Conservation (phyloP, 2,329 filamentous ascomycete genomes). For the Xylariaceae sp. region DNA sequence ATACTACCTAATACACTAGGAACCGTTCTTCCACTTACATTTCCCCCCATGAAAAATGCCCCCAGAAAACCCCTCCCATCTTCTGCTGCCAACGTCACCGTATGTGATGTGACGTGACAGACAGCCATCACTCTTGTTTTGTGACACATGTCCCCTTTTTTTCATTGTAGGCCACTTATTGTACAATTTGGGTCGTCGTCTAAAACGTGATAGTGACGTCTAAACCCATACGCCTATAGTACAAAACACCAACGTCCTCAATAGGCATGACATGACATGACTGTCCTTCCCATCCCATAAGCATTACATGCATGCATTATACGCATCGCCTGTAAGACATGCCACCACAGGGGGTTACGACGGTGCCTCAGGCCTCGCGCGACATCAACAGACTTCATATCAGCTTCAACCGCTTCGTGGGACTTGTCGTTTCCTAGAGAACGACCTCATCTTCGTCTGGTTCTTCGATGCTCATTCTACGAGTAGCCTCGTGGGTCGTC, state of each 20-base stretch:
- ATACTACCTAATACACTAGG: no score
- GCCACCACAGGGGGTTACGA: not conserved
- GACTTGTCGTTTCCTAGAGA: slow-evolving; percentile 28
- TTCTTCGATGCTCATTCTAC: slow-evolving; percentile 55
- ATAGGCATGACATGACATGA: not conserved
- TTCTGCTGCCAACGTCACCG: not conserved
- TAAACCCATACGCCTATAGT: slow-evolving; percentile 1
- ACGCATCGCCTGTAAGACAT: not conserved
- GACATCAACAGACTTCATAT: slow-evolving; percentile 21
- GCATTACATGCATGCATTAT: not conserved
- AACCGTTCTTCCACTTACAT: no score
- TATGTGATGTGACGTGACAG: not conserved
- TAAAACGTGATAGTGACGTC: slow-evolving; percentile 1
- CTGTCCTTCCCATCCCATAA: not conserved
- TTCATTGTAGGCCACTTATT: not conserved
- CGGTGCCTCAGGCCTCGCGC: not conserved
- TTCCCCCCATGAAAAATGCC: not conserved
- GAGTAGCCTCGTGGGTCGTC: slow-evolving; percentile 47
- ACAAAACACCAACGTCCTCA: not conserved
- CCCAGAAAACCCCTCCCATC: not conserved
- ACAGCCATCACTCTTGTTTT: not conserved
- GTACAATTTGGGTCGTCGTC: slow-evolving; percentile 1
- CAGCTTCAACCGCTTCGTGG: slow-evolving; percentile 7
- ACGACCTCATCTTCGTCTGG: slow-evolving; percentile 44
- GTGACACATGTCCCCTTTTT: not conserved